Percentiles rank a stretch among this genome's conserved stretches.
These are phyloP conservation scores for Arachis stenosperma DNA, from an alignment of 306 rosid species.

Conservation along the genomic window DNA sequence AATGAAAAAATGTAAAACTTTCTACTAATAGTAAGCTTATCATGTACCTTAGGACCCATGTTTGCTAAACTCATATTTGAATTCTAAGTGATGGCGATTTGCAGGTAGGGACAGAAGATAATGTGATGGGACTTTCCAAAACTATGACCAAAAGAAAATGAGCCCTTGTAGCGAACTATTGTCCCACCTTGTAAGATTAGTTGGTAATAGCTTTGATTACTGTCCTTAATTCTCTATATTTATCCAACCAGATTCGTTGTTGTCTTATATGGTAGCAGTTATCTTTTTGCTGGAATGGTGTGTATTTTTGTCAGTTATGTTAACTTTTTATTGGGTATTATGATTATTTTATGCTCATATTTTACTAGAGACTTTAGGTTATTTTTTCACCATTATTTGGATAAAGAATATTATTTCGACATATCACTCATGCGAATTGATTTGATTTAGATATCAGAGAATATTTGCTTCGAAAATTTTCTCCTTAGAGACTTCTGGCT, in stretches of 20 bases:
- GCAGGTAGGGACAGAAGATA: slow-evolving; percentile 94
- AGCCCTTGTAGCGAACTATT: slow-evolving; percentile 52
- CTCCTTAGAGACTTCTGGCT: slow-evolving; percentile 12
- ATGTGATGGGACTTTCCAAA: slow-evolving; percentile 96
- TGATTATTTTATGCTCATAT: slow-evolving; percentile 24
- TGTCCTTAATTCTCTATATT: slow-evolving; percentile 8
- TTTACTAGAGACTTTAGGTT: slow-evolving; percentile 1
- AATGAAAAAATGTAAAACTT: no score
- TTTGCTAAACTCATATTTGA: not conserved
- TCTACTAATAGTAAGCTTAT: no score
- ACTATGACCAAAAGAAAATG: slow-evolving; percentile 66
- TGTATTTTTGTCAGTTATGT: slow-evolving; percentile 1
- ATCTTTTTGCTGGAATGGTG: slow-evolving; percentile 26
- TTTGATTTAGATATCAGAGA: slow-evolving; percentile 3
- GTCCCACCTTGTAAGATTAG: slow-evolving; percentile 16
- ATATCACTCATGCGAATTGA: not conserved
- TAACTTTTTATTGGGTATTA: not conserved
- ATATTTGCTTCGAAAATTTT: not conserved
- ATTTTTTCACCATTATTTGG: not conserved
- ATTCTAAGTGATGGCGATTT: slow-evolving; percentile 38
- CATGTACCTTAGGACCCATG: no score
- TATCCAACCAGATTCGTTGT: slow-evolving; percentile 14
- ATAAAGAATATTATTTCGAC: slow-evolving; percentile 12
- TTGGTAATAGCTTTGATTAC: slow-evolving; percentile 34
- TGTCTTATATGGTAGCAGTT: slow-evolving; percentile 27